phyloP scores from a whole-genome alignment of 1,284 basidiomycete genomes.

The Gymnopus androsaceus region DNA sequence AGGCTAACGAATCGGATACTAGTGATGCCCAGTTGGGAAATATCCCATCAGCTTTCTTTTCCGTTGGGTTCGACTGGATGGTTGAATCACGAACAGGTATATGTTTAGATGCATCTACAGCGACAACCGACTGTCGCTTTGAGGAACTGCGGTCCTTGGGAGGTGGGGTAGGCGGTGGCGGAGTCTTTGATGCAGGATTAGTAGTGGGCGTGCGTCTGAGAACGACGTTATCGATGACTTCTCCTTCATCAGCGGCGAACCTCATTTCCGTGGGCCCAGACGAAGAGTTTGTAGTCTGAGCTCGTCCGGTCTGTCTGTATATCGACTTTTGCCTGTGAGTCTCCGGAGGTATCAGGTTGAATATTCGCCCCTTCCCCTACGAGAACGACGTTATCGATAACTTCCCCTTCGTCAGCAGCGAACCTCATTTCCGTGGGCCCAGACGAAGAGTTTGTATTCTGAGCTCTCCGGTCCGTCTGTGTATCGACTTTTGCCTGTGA shows the following conservation, averaged over 20 bases:
- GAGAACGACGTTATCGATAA: slow-evolving; percentile 7
- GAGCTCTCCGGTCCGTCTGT: neutral
- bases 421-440: slow-evolving; percentile 14
- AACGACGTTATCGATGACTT: slow-evolving; percentile 8
- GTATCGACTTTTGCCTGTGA: neutral
- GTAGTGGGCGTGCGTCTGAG: neutral
- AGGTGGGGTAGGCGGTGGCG: neutral
- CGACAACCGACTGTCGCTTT: neutral
- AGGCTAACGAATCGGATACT: neutral
- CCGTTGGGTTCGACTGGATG: neutral
- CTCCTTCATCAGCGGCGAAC: slow-evolving; percentile 13
- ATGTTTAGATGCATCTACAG: neutral
- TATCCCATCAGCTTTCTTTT: neutral
- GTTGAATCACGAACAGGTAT: neutral
- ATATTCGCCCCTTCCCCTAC: too few species aligned
- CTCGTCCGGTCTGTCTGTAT: neutral
- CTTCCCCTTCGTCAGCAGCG: slow-evolving; percentile 11
- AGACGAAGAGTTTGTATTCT: neutral
- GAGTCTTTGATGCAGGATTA: neutral
- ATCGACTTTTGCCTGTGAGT: neutral
- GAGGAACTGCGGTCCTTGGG: neutral
- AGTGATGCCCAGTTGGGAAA: neutral
- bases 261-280: slow-evolving; percentile 11
- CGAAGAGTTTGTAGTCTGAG: neutral
- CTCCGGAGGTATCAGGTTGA: neutral